phyloP scores from a whole-genome alignment of 495 filamentous ascomycete genomes.

The Aspergillus bridgeri region DNA sequence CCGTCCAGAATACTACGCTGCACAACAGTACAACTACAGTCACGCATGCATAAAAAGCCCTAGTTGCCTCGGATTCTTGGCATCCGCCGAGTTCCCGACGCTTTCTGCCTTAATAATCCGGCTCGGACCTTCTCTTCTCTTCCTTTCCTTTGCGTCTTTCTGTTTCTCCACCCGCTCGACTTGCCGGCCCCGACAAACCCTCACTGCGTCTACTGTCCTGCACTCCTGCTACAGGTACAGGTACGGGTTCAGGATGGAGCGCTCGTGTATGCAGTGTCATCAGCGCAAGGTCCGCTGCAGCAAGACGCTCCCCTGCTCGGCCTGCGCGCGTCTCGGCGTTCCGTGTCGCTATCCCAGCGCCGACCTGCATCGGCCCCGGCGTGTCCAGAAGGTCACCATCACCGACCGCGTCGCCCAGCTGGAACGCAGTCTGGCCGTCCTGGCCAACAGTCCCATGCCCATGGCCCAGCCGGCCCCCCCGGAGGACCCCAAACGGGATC shows the following conservation, averaged over 20 bases:
- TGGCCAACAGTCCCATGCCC: constrained; percentile 2
- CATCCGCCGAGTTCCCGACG: too few relatives aligned
- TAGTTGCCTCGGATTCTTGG: too few relatives aligned
- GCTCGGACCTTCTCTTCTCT: too few relatives aligned
- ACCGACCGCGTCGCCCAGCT: constrained; percentile 24
- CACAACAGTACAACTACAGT: too few relatives aligned
- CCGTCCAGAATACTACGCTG: too few relatives aligned
- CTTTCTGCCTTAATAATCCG: too few relatives aligned
- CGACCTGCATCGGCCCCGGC: constrained; percentile 9
- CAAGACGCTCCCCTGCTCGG: constrained; percentile 27
- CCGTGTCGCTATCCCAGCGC: constrained; percentile 29
- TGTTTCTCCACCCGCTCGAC: too few relatives aligned
- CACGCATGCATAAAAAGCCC: too few relatives aligned
- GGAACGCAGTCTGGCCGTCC: constrained; percentile 23
- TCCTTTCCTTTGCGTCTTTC: too few relatives aligned
- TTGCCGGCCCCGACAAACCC: too few relatives aligned
- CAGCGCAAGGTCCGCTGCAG: constrained; percentile 38
- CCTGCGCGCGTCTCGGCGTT: constrained; percentile 22
- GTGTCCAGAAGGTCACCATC: constrained; percentile 12
- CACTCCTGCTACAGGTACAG: too few relatives aligned
- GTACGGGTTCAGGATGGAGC: background rate
- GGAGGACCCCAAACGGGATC: background rate
- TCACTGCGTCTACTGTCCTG: too few relatives aligned
- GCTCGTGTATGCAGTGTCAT: constrained; percentile 37
- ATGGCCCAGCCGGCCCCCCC: background rate